A percentile compares a stretch with the other conserved stretches of the same genome.
Conservation (phyloP, 2,329 filamentous ascomycete genomes). For the Aspergillaceae sp. region DNA sequence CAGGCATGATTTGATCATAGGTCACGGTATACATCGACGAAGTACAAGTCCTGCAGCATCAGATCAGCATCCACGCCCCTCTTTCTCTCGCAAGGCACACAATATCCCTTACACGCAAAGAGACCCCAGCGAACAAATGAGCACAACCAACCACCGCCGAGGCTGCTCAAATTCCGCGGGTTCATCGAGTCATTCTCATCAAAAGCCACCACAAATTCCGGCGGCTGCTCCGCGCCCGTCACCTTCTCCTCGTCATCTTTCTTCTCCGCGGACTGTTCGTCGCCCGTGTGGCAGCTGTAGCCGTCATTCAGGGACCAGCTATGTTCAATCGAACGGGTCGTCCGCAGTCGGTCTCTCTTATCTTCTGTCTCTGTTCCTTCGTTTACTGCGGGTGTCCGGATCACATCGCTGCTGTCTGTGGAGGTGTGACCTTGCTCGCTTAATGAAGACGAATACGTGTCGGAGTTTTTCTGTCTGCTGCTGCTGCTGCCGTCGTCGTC, state of each 20-base stretch:
- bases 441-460: conserved; percentile 3
- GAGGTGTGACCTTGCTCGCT: neutral
- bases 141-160: conserved; percentile 72
- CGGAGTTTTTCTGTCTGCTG: conserved; percentile 3
- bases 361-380: too few relatives aligned
- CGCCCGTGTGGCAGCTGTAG: conserved; percentile 17
- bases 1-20: conserved; percentile 64
- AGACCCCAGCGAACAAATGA: conserved; percentile 64
- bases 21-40: conserved; percentile 85
- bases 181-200: conserved; percentile 66
- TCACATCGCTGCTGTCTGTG: conserved; percentile 14
- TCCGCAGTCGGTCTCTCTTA: conserved; percentile 5
- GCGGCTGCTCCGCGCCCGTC: conserved; percentile 12
- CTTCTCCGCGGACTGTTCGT: conserved; percentile 16
- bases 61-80: neutral
- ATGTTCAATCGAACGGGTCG: conserved; percentile 22
- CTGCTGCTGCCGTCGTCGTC: neutral
- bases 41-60: conserved; percentile 58
- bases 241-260: conserved; percentile 10
- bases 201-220: conserved; percentile 61
- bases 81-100: neutral
- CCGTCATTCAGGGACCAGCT: conserved; percentile 31
- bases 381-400: neutral
- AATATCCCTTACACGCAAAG: conserved; percentile 67
- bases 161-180: conserved; percentile 58